phyloP scores from a whole-genome alignment of 1,284 basidiomycete genomes.

The Sporisorium exsertum region DNA sequence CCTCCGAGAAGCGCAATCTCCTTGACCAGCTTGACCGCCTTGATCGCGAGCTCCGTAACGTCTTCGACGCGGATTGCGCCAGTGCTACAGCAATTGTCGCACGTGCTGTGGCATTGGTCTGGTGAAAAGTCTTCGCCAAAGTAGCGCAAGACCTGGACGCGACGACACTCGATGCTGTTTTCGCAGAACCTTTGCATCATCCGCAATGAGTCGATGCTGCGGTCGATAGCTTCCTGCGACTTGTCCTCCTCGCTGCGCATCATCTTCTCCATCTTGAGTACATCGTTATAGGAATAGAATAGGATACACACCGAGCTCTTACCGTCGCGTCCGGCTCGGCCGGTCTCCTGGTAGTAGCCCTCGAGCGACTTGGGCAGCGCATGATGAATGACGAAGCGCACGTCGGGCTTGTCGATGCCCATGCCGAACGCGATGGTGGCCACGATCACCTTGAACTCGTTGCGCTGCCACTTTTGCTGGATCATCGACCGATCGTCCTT shows the following conservation, averaged over 20 bases:
- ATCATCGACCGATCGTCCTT: constrained; percentile 77
- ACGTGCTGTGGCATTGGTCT: constrained; percentile 75
- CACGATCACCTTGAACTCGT: constrained; percentile 83
- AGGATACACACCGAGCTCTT: constrained; percentile 70
- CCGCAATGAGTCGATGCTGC: constrained; percentile 74
- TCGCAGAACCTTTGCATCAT: constrained; percentile 81
- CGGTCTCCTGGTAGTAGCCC: constrained; percentile 84
- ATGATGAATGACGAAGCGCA: constrained; percentile 83
- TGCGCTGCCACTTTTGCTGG: constrained; percentile 81
- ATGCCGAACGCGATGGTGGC: constrained; percentile 91
- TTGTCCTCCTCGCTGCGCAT: constrained; percentile 73
- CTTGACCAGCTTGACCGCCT: constrained; percentile 74
- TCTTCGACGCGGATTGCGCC: constrained; percentile 70
- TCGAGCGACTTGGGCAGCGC: constrained; percentile 79
- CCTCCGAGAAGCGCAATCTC: constrained; percentile 70
- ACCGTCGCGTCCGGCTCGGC: constrained; percentile 84
- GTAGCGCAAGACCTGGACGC: constrained; percentile 83
- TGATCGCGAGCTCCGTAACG: constrained; percentile 73
- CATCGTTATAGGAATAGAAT: constrained; percentile 75
- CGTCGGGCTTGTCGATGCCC: constrained; percentile 93
- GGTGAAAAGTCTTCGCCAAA: constrained; percentile 76
- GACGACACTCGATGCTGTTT: constrained; percentile 87
- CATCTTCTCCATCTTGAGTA: constrained; percentile 72
- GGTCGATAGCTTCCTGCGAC: constrained; percentile 74
- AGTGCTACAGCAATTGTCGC: constrained; percentile 78